phyloP scores from a whole-genome alignment of 441 rosid species.

The Corymbia citriodora region DNA sequence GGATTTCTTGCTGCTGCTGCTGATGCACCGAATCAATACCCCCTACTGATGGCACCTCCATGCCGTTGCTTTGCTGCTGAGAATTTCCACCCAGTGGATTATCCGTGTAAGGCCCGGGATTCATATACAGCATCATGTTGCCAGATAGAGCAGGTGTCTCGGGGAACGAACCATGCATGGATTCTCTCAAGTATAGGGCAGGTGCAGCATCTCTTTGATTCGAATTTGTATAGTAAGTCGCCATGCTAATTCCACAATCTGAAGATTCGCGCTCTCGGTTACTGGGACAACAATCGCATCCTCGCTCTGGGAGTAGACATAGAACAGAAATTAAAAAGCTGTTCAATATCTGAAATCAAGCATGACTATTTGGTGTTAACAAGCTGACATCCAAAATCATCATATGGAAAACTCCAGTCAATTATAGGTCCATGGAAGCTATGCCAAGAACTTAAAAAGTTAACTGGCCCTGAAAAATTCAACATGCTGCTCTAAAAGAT shows the following conservation, averaged over 20 bases:
- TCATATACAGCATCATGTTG: conserved; percentile 40
- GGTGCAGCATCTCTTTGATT: conserved; percentile 60
- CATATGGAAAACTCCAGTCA: background rate
- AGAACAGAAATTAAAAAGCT: background rate
- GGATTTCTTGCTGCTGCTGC: conserved; percentile 30
- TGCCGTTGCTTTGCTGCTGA: conserved; percentile 3
- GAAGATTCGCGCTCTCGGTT: background rate
- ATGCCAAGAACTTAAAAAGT: background rate
- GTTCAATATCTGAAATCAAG: background rate
- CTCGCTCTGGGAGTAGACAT: conserved; percentile 14
- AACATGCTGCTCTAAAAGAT: background rate
- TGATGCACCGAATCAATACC: background rate
- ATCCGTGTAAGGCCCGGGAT: conserved; percentile 4
- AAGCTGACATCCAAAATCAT: background rate
- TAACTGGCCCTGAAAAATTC: background rate
- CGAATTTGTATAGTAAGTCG: conserved; percentile 61
- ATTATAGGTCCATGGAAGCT: background rate
- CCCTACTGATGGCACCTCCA: conserved; percentile 3
- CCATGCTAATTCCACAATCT: conserved; percentile 35
- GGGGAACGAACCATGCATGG: conserved; percentile 43
- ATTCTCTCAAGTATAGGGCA: conserved; percentile 48
- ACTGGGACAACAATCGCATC: conserved; percentile 10
- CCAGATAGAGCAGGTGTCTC: conserved; percentile 54
- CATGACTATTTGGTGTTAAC: background rate
- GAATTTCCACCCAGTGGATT: conserved; percentile 6